Conservation (phyloP, 495 filamentous ascomycete genomes). For the Cercophora sp. region DNA sequence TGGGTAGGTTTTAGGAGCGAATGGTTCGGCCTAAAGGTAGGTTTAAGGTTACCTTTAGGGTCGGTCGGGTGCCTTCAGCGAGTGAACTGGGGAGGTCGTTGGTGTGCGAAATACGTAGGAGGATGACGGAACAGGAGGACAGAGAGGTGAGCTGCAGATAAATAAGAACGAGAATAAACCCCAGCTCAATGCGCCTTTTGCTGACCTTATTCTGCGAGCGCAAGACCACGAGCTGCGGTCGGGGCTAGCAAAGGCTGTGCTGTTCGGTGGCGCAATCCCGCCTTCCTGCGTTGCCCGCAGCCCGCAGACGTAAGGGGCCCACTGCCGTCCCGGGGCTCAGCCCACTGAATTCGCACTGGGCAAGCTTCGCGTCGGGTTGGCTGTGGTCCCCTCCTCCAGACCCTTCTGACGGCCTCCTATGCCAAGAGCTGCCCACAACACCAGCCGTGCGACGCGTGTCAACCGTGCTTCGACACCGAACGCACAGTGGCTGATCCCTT, state of each 20-base stretch:
- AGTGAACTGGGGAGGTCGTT: conserved; percentile 5
- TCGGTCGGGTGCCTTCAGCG: conserved; percentile 6
- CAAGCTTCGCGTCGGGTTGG: not conserved
- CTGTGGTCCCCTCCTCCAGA: not conserved
- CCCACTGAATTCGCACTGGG: not conserved
- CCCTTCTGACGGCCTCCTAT: not conserved
- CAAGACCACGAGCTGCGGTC: not conserved
- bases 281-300: no score
- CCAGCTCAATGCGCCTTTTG: conserved; percentile 4
- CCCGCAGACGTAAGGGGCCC: no score
- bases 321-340: no score
- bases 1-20: not conserved
- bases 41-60: not conserved
- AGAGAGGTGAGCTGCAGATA: conserved; percentile 9
- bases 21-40: not conserved
- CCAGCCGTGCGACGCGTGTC: no score
- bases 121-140: not conserved
- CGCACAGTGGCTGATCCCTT: no score
- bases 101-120: conserved; percentile 1
- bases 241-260: not conserved
- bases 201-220: not conserved
- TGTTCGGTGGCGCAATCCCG: conserved; percentile 12
- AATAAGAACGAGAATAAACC: conserved; percentile 5
- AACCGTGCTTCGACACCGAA: no score
- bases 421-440: not conserved